Base-by-base conservation (phyloP, 371 early-diverging fungal species). In the Mortierella sp. region DNA sequence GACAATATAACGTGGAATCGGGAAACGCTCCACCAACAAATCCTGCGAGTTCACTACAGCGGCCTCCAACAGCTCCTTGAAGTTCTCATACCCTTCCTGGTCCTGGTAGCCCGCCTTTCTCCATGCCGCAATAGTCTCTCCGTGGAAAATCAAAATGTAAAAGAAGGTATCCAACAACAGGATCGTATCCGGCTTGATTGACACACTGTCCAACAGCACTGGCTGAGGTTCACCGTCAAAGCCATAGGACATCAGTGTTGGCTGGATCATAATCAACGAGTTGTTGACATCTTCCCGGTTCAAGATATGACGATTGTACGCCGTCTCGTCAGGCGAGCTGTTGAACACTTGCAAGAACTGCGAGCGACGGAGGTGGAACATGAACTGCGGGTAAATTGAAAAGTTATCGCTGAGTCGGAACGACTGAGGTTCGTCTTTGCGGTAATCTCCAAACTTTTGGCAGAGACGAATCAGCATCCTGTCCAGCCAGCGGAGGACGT, bases 281-380 rank as follows among this genome's bases (percentile, higher is more conserved):
- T 97, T 98, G 90, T 97, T 96, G 52, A 97, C 96, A 90, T 98
- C 98, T 88, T 99, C 99, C 58, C 95, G 94, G 90, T 97, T 97
- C 87, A 99, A 81, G 8, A 97, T 94, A 88, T 99, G 98, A 44
- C 98, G 94, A 88, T 99, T 99, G 89, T 98, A 99, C 0, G 99
- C 98, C 4, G 99, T 98, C 83, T 99, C 99, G 88, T 99, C 99
- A 16, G 99, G 99, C 72, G 97, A 97, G 90, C 98, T 99, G 86
- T 99, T 99, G 89, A 99, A 99, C 31, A 99, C 99, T 88, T 99
- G 99, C 84, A 99, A 91, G 90, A 99, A 99, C 88, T 99, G 99
- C 80, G 96, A 95, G 70, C 99, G 93, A 78, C 99, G 93, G 80
- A 99, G 91, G 84, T 99, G 99, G 95, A 99, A 99, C 99, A 99